Percentiles rank a stretch among this genome's conserved stretches.
These are phyloP conservation scores for Hypoxylon intermedium DNA, from an alignment of 495 filamentous ascomycete genomes.

Conservation along the genomic window DNA sequence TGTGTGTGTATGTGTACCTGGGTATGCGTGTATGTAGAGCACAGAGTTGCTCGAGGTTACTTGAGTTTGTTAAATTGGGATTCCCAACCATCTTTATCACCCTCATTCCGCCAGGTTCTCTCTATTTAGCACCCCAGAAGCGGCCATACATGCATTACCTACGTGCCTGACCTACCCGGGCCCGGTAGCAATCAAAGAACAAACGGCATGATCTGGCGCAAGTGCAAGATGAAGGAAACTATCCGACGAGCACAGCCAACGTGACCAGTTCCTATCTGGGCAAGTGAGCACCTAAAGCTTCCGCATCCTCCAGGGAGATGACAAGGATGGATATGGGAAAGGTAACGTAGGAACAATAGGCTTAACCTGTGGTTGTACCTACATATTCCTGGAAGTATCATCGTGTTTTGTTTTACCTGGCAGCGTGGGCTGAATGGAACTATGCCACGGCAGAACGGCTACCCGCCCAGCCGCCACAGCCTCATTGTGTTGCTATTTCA, in stretches of 20 bases:
- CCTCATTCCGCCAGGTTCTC: neutral
- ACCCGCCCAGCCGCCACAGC: constrained; percentile 20
- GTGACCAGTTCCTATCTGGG: constrained; percentile 3
- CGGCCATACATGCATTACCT: neutral
- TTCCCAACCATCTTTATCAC: constrained; percentile 6
- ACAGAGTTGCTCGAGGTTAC: neutral
- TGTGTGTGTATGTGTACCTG: no score
- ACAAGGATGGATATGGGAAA: neutral
- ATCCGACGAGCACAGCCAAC: neutral
- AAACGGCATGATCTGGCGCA: neutral
- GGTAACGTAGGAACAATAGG: neutral
- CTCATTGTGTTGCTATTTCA: constrained; percentile 42
- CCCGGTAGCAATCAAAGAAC: constrained; percentile 4
- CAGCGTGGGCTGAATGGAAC: neutral
- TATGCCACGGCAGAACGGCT: constrained; percentile 8
- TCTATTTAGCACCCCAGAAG: neutral
- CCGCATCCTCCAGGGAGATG: constrained; percentile 22
- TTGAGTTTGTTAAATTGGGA: neutral
- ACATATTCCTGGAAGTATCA: neutral
- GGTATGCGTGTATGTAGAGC: neutral
- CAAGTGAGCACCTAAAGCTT: constrained; percentile 5
- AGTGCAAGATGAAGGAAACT: constrained; percentile 16
- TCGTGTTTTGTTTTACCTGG: neutral
- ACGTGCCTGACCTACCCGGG: neutral
- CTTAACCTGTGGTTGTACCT: constrained; percentile 1